Conservation (phyloP, 1,284 basidiomycete genomes). For the Ceratobasidium sp. region DNA sequence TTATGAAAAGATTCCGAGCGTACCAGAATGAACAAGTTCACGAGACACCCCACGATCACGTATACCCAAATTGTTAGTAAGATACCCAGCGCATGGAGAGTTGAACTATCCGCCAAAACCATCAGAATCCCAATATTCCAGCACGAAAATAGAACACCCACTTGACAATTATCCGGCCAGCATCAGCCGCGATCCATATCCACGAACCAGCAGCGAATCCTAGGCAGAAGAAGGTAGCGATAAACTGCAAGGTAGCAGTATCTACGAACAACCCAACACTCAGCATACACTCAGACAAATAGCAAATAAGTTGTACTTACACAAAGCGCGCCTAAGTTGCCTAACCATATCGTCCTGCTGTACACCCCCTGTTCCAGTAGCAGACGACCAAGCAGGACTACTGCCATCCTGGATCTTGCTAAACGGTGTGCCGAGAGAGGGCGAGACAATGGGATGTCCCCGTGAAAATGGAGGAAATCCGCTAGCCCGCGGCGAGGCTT, state of each 20-base stretch:
- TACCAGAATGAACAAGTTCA: conserved; percentile 39
- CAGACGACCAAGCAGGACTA: too few relatives aligned
- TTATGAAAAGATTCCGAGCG: neutral
- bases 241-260: conserved; percentile 36
- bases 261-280: conserved; percentile 8
- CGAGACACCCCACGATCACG: conserved; percentile 30
- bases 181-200: conserved; percentile 35
- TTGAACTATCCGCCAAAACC: neutral
- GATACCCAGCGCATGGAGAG: conserved; percentile 30
- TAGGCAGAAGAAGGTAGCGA: conserved; percentile 35
- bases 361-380: conserved; percentile 8
- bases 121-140: neutral
- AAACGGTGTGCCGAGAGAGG: neutral
- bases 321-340: conserved; percentile 30
- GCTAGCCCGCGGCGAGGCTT: conserved; percentile 16
- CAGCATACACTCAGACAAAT: neutral
- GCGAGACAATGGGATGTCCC: neutral
- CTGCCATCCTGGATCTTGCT: too few relatives aligned
- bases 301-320: neutral
- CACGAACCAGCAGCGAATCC: conserved; percentile 22
- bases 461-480: conserved; percentile 20
- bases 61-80: conserved; percentile 37
- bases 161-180: conserved; percentile 32
- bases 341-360: conserved; percentile 27
- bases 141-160: conserved; percentile 1